Evolutionary conservation across 1,139 yeast species (phyloP), one percentile per base, ranked within the genome.

Genomic region (Suhomyces kunorum): DNA sequence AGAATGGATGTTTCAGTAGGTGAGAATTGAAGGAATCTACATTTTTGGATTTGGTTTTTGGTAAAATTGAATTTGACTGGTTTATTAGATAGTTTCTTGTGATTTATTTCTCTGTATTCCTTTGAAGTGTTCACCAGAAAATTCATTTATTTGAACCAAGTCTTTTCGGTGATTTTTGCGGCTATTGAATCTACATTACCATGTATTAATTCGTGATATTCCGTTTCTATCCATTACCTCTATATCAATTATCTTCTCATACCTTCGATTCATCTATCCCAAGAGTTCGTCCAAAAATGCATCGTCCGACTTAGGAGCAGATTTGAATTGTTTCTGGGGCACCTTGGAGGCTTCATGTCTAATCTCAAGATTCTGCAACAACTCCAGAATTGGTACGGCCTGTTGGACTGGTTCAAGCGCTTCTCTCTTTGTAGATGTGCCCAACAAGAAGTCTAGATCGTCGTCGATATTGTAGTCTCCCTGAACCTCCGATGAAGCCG

Each of bases 251-350:
- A 20, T 20, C 6, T 7, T n/a, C 8, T 20, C n/a, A n/a, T 20
- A 20, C 8, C 11, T 20, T 20, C 22, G 7, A 20, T 20, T 9
- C 6, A 28, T 31, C 8, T 34, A 46, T 11, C 54, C 53, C 28
- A 53, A 32, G 4, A 55, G 43, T 14, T 50, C 53, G 33, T 55
- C 59, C 24, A 56, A 47, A 28, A 55, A 54, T 8, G 39, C 43
- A 13, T 48, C 49, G 19, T 44, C 48, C 15, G 41, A 47, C 7
- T 15, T 19, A 6, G 38, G 29, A 8, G 34, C 22, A 19, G 8
- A 9, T 19, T 22, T 31, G 34, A 9, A 31, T 5, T 15, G 6
- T 17, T 33, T 33, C 9, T 8, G 12, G 12, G 14, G 8, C n/a
- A 7, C 25, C 6, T 16, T 30, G 16, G 26, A 17, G 17, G 22